A percentile compares a stretch with the other conserved stretches of the same genome.
Evolutionary conservation across 1,139 yeast genomes (phyloP).

Genomic region (Torulaspora globosa): DNA sequence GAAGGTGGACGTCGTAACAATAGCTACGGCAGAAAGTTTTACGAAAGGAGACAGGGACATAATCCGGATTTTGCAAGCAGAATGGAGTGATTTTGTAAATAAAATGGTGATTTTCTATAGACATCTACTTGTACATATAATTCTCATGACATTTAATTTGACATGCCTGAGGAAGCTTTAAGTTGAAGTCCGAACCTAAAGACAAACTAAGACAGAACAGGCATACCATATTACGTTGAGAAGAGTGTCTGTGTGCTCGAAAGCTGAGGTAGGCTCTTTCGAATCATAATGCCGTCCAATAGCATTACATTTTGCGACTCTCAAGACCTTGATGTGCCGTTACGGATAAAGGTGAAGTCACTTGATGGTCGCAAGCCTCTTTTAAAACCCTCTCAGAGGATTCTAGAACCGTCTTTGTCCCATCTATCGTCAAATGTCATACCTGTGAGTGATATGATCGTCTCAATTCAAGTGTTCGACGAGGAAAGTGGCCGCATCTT

Average conservation of each 20-base stretch:
- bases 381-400: conserved; percentile 51
- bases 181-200: not conserved
- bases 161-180: not conserved
- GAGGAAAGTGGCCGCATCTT: conserved; percentile 47
- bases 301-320: conserved; percentile 70
- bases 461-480: conserved; percentile 58
- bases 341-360: conserved; percentile 46
- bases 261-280: not conserved
- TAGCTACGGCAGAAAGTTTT: conserved; percentile 11
- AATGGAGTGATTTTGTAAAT: conserved; percentile 1
- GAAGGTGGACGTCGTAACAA: conserved; percentile 4
- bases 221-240: not conserved
- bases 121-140: conserved; percentile 10
- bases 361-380: conserved; percentile 48
- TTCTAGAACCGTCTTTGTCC: conserved; percentile 51
- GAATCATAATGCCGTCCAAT: conserved; percentile 39
- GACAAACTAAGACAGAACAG: not conserved
- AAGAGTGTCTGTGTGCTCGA: too few species aligned
- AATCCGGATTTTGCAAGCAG: conserved; percentile 14
- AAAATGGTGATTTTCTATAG: conserved; percentile 4
- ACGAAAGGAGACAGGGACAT: conserved; percentile 11
- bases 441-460: conserved; percentile 56
- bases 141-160: not conserved
- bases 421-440: conserved; percentile 50
- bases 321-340: conserved; percentile 61